Evolutionary conservation across 495 filamentous ascomycete species (phyloP).

Genomic region (Penicillium cataractarum): DNA sequence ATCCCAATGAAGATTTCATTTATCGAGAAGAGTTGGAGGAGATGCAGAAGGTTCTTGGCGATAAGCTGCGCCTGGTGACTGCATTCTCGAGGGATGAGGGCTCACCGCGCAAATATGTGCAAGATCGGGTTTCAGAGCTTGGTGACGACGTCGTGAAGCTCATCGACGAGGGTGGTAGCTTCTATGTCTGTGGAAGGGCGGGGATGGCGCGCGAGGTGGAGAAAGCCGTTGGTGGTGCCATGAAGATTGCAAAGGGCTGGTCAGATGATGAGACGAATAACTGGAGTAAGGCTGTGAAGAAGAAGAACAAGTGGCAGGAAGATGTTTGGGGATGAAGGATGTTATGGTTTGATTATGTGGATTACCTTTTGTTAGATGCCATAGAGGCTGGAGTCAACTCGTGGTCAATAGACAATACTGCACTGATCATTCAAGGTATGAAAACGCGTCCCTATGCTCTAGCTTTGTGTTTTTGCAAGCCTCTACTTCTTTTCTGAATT

Average conservation of each 20-base stretch:
- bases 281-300: constrained; percentile 50
- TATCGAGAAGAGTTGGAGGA: constrained; percentile 45
- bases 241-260: constrained; percentile 38
- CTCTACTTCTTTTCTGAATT: no score
- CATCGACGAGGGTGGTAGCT: constrained; percentile 43
- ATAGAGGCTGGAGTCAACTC: not conserved
- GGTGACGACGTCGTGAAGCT: constrained; percentile 37
- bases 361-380: not conserved
- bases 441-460: not conserved
- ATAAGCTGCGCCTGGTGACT: constrained; percentile 34
- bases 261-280: constrained; percentile 39
- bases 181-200: constrained; percentile 56
- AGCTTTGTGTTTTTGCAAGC: not conserved
- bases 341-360: no score
- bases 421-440: not conserved
- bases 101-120: constrained; percentile 38
- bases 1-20: constrained; percentile 45
- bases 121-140: constrained; percentile 44
- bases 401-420: not conserved
- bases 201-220: constrained; percentile 56
- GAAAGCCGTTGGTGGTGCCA: constrained; percentile 35
- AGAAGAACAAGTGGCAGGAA: constrained; percentile 52
- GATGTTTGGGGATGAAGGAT: constrained; percentile 42
- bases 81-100: constrained; percentile 38
- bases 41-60: constrained; percentile 28